Evolutionary conservation across 225 moss, liverwort and hornwort genomes (phyloP).

Genomic region (Polytrichum formosum): DNA sequence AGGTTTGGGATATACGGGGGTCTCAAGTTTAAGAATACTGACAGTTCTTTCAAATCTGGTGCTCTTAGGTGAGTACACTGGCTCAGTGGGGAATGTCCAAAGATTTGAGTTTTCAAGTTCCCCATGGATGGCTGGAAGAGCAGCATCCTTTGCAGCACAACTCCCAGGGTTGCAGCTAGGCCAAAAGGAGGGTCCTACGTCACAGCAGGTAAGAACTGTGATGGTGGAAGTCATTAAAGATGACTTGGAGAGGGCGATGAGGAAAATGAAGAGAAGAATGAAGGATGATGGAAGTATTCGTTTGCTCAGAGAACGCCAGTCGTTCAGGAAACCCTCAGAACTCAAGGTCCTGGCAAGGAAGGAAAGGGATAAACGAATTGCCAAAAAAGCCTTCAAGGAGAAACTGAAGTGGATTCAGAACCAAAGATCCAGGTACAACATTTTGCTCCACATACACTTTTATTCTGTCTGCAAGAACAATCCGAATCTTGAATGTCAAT

Average conservation of each 20-base stretch:
- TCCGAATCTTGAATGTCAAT: no score
- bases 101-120: neutral
- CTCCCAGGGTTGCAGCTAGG: constrained; percentile 11
- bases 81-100: constrained; percentile 2
- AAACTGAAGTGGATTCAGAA: constrained; percentile 85
- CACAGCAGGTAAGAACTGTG: constrained; percentile 69
- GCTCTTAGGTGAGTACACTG: constrained; percentile 1
- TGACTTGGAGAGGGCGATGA: constrained; percentile 77
- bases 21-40: no score
- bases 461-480: no score
- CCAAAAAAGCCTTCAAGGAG: constrained; percentile 60
- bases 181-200: constrained; percentile 17
- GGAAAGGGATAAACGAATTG: constrained; percentile 77
- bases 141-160: constrained; percentile 27
- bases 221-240: constrained; percentile 83
- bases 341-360: constrained; percentile 74
- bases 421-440: constrained; percentile 61
- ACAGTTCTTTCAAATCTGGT: no score
- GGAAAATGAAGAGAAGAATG: constrained; percentile 86
- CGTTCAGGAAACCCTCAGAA: constrained; percentile 75
- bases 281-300: constrained; percentile 79
- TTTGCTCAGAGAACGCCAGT: constrained; percentile 63
- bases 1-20: no score
- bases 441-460: no score
- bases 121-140: constrained; percentile 1